Evolutionary conservation across 2,329 filamentous ascomycete genomes (phyloP), one percentile per base, ranked within the genome.

Genomic region (Alternaria rosae): DNA sequence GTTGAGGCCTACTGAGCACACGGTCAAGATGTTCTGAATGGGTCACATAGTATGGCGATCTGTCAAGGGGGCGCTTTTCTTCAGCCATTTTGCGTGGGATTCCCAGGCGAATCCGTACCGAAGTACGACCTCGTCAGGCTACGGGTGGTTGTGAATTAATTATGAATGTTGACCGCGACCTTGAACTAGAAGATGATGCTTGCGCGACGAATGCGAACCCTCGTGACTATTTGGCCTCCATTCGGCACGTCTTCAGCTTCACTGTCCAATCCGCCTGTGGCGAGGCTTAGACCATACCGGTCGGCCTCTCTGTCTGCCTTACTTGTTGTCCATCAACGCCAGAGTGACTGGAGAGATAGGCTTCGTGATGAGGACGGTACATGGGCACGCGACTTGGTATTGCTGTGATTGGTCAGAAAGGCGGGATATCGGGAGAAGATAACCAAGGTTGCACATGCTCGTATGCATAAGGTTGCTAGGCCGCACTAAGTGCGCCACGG

Each of bases 11-110:
- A 45, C 56, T 59, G 15, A 72, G 63, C 13, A 65, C 60, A 30
- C 67, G 66, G 54, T 72, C 64, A 8, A 72, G 66, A 55, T 70
- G 65, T 54, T 72, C 70, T 26, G 47, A 66, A 35, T 70, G 62
- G 9, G 61, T 51, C 10, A 64, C 65, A 57, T 59, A 65, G 32
- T 68, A 69, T 25, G 70, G 70, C 11, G 57, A 68, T 43, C 70
- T 60, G 59, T 70, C 67, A n/a, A 69, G 45, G 20, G 68, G 66
- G 26, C 66, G 62, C 26, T 50, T 20, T 21, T 59, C 64, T 11
- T 56, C 61, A 25, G 55, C 60, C 60, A 62, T 62, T 25, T 21
- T 53, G 30, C 13, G 20, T 12, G 15, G 1, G 5, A 26, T 6
- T 41, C 23, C 43, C 32, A 12, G 41, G 12, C 38, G 20, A 42